Conservation (phyloP, 2,329 filamentous ascomycete species). For the Phialophora tarda region DNA sequence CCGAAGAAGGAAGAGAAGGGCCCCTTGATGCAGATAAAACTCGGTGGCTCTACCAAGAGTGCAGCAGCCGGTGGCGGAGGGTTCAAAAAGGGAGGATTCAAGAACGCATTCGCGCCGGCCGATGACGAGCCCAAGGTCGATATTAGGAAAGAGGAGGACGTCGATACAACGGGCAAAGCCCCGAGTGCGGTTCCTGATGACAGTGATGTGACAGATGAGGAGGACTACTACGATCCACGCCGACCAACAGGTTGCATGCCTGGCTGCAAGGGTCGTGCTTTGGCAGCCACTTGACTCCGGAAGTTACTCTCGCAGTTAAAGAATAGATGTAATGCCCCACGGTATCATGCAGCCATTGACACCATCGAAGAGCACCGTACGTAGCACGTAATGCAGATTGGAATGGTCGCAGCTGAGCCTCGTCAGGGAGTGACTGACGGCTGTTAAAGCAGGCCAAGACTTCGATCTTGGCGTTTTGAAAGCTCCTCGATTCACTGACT, state of each 20-base stretch:
- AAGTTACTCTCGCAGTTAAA: background rate
- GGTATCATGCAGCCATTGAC: background rate
- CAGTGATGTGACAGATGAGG: constrained; percentile 70
- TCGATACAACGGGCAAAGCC: constrained; percentile 45
- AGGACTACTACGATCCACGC: constrained; percentile 61
- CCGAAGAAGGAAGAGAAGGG: constrained; percentile 52
- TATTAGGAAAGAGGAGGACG: constrained; percentile 51
- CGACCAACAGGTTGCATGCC: constrained; percentile 57
- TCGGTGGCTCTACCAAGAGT: constrained; percentile 46
- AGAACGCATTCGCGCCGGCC: constrained; percentile 68
- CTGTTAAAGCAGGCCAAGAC: background rate
- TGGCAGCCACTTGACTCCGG: constrained; percentile 20
- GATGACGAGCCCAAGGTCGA: constrained; percentile 41
- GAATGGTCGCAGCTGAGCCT: background rate
- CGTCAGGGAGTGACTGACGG: background rate
- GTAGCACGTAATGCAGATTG: background rate
- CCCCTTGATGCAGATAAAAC: constrained; percentile 48
- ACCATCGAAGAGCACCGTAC: background rate
- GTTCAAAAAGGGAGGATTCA: constrained; percentile 84
- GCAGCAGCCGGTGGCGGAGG: constrained; percentile 44
- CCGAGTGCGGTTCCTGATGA: constrained; percentile 60
- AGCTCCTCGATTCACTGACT: background rate
- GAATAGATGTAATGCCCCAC: background rate
- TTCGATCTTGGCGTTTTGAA: background rate
- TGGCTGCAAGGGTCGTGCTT: constrained; percentile 42